Base-by-base conservation (phyloP, 257 asterid species). In the Petrea volubilis region DNA sequence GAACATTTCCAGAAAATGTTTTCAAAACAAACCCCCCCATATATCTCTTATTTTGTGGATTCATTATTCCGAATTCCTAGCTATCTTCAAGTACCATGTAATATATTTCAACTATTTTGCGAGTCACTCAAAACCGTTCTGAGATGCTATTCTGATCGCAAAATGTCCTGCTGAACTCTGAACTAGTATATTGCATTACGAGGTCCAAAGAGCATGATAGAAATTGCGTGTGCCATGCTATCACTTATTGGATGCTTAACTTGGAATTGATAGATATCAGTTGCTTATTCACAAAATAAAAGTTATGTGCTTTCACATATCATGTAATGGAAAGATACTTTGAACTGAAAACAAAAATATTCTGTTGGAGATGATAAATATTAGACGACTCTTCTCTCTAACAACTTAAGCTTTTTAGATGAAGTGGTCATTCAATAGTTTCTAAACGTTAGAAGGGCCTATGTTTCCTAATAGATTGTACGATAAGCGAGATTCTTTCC, bases 271-370 rank as follows among this genome's bases (percentile, higher is more conserved):
- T 25, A 4, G 6, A 43, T 41, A 29, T 27, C 58, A 27, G 29
- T 62, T 64, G 25, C 38, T 57, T 28, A n/a, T 53, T 57, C 21
- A 51, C 60, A 73, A 36, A 56, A 55, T 64, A 17, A 29, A 13
- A 13, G 40, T 55, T 12, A 15, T n/a, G 51, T 73, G 25, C 8
- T 21, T 52, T 40, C 67, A 73, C 60, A 56, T 41, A 21, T 60
- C 67, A 64, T 21, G 5, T 3, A 24, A 31, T 40, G 11, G 25
- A 6, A 17, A 1, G 57, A 62, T 47, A 25, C 34, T 44, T 59
- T 46, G 44, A 59, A 28, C 10, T 21, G 43, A 18, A 58, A 47
- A 10, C 18, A 43, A 44, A 33, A 41, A 14, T 8, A 40, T 7
- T n/a, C n/a, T n/a, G n/a, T n/a, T n/a, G n/a, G n/a, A n/a, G n/a